Evolutionary conservation across 2,329 filamentous ascomycete genomes (phyloP).

Genomic region (Malbranchea zuffiana): DNA sequence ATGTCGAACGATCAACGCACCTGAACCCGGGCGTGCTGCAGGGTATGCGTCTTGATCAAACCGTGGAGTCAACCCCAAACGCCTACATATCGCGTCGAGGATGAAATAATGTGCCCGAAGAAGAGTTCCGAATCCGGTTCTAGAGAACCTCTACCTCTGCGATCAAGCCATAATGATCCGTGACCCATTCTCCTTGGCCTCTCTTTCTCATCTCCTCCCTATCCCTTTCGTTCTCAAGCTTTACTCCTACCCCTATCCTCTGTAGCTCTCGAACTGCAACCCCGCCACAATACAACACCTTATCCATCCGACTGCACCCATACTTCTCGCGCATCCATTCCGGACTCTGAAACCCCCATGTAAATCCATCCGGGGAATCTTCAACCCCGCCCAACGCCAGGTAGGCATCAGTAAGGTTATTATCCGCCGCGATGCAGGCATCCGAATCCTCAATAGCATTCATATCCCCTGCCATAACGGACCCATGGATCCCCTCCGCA

Average conservation of each 20-base stretch:
- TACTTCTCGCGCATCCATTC: neutral
- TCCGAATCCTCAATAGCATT: conserved; percentile 50
- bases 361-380: conserved; percentile 43
- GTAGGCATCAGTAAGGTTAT: conserved; percentile 43
- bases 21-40: no score
- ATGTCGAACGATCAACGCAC: no score
- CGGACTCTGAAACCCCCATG: conserved; percentile 46
- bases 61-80: no score
- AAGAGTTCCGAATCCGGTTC: neutral
- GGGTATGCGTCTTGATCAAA: no score
- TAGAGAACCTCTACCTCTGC: conserved; percentile 15
- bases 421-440: conserved; percentile 37
- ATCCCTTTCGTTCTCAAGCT: conserved; percentile 8
- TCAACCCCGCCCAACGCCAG: conserved; percentile 43
- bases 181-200: conserved; percentile 18
- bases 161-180: conserved; percentile 20
- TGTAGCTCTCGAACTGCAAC: neutral
- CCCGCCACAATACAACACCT: conserved; percentile 8
- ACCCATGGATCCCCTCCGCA: conserved; percentile 27
- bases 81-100: no score
- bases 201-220: conserved; percentile 13
- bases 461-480: conserved; percentile 44
- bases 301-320: conserved; percentile 4
- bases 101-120: no score
- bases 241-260: conserved; percentile 1